phyloP scores from a whole-genome alignment of 345 rosid genomes.

The Triadica sebifera region DNA sequence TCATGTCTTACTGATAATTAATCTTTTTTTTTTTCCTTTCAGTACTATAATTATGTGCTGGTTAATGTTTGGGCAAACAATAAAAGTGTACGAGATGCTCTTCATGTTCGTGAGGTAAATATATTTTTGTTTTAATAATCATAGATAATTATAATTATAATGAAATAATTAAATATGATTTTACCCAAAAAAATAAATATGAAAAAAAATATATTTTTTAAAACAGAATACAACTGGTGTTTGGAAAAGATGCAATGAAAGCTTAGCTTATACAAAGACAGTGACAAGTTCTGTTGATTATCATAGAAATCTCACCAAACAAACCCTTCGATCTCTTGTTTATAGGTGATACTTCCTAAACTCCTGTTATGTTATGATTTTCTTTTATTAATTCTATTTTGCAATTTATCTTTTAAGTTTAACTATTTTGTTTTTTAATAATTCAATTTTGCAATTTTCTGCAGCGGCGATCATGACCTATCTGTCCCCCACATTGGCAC shows the following conservation, averaged over 20 bases:
- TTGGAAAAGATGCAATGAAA: constrained; percentile 38
- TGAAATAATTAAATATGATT: too few species aligned
- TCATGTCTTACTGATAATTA: too few species aligned
- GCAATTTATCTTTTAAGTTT: too few species aligned
- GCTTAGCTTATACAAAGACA: constrained; percentile 34
- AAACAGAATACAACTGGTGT: constrained; percentile 30
- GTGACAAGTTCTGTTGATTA: constrained; percentile 22
- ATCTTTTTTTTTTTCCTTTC: not conserved
- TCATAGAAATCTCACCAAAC: constrained; percentile 23
- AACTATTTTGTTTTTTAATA: not conserved
- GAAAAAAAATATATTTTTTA: not conserved
- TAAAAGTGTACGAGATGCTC: constrained; percentile 19
- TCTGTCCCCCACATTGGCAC: constrained; percentile 33
- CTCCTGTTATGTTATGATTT: not conserved
- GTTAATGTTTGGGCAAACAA: constrained; percentile 27
- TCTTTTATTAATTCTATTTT: too few species aligned
- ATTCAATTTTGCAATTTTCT: not conserved
- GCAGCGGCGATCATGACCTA: constrained; percentile 41
- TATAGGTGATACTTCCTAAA: constrained; percentile 20
- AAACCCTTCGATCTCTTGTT: constrained; percentile 34
- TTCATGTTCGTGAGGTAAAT: constrained; percentile 29
- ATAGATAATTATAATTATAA: too few species aligned
- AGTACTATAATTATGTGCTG: constrained; percentile 34
- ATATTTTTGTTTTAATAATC: not conserved
- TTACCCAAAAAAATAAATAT: not conserved